Evolutionary conservation across 129 eudicot species (phyloP), one percentile per base, ranked within the genome.

Genomic region (Arctium lappa): DNA sequence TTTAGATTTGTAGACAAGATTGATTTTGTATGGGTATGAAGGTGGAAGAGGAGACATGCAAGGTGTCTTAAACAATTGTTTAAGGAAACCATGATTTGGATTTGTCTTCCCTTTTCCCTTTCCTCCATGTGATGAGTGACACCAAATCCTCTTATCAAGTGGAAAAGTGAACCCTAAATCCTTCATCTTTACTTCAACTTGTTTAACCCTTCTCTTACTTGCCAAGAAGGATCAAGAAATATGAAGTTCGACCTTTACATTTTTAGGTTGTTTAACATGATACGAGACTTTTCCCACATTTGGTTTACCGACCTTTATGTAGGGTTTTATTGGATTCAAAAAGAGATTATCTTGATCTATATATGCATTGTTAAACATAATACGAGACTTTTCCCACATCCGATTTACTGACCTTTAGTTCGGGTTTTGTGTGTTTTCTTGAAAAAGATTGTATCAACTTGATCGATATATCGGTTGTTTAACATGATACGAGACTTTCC

Each of bases 91-190:
- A 72, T 78, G 65, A 84, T 73, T 73, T 72, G 39, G 40, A 78
- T 84, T 72, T 84, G 87, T 84, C 82, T 84, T 84, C 83, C 3
- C 80, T 84, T 84, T 79, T 31, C 13, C 75, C 79, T 84, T 78
- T 74, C 69, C 50, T 73, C 75, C 87, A 84, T 79, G 87, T 84
- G 87, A 84, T 60, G 83, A 84, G 87, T 79, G 83, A 72, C 78
- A 69, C 78, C 78, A 84, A 79, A 79, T 79, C 87, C 74, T 62
- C 75, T 34, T 73, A 65, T 73, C 80, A 79, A 84, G 70, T 78
- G 79, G 82, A 78, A 83, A 83, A 84, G 86, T 73, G 75, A 72
- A 34, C 83, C 83, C 83, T 72, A 62, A 84, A 63, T 73, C 83
- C 87, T 84, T 84, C 87, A 62, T 78, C 76, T 79, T 73, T 66